Evolutionary conservation across 2,329 filamentous ascomycete genomes (phyloP).

Genomic region (Pseudogymnoascus pannorum): DNA sequence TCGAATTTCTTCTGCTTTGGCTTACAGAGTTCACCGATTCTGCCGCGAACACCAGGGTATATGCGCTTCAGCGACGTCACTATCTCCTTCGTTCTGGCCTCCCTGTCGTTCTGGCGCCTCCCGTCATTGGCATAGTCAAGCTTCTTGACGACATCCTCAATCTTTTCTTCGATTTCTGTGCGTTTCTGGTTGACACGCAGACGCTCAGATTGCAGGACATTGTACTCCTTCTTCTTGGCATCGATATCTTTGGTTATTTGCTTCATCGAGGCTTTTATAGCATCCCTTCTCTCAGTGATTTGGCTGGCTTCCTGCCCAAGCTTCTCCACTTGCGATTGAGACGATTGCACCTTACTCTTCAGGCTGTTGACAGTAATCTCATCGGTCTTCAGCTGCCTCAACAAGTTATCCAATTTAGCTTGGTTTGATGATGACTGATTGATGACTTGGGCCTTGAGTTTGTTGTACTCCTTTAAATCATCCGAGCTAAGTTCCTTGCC

Average conservation of each 20-base stretch:
- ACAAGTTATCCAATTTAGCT: constrained; percentile 75
- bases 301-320: constrained; percentile 63
- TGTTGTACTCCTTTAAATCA: constrained; percentile 85
- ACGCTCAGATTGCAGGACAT: constrained; percentile 75
- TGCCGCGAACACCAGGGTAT: constrained; percentile 84
- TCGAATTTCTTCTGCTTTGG: constrained; percentile 97
- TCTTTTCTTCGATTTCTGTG: constrained; percentile 86
- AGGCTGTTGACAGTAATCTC: constrained; percentile 85
- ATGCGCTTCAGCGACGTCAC: constrained; percentile 82
- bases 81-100: constrained; percentile 71
- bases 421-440: constrained; percentile 75
- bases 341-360: constrained; percentile 77
- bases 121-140: constrained; percentile 81
- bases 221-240: constrained; percentile 83
- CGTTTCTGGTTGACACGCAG: constrained; percentile 72
- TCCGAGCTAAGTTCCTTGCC: constrained; percentile 78
- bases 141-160: constrained; percentile 72
- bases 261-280: constrained; percentile 55
- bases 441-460: constrained; percentile 75
- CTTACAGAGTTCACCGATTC: constrained; percentile 84
- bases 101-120: constrained; percentile 76
- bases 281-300: constrained; percentile 60
- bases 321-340: constrained; percentile 65
- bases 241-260: constrained; percentile 72
- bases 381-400: constrained; percentile 82